phyloP scores from a whole-genome alignment of 495 filamentous ascomycete species.

The Penicillium lividum region DNA sequence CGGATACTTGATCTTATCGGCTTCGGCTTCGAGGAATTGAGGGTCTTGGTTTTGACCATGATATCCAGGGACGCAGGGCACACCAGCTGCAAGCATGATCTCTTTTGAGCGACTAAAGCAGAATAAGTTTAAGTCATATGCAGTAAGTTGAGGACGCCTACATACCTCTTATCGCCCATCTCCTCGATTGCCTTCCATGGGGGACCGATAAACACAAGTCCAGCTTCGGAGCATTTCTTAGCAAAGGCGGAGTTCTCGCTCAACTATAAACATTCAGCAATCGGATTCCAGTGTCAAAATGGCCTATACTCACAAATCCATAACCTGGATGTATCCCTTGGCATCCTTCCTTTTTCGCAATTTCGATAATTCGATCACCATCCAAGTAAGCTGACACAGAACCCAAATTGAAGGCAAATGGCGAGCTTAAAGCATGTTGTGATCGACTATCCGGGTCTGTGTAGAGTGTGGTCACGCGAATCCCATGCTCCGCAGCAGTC shows the following conservation, averaged over 20 bases:
- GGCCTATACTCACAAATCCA: slow-evolving; percentile 70
- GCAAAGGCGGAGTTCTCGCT: slow-evolving; percentile 95
- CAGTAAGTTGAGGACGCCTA: not conserved
- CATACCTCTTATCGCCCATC: slow-evolving; percentile 92
- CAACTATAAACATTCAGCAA: slow-evolving; percentile 34
- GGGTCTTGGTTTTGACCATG: slow-evolving; percentile 84
- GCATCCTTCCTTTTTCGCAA: slow-evolving; percentile 82
- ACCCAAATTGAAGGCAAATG: slow-evolving; percentile 79
- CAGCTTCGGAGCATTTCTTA: slow-evolving; percentile 82
- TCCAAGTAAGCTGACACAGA: slow-evolving; percentile 84
- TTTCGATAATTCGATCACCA: slow-evolving; percentile 83
- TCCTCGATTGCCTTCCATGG: slow-evolving; percentile 91
- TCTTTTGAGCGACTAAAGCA: slow-evolving; percentile 71
- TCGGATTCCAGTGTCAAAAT: not conserved
- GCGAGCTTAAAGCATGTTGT: slow-evolving; percentile 85
- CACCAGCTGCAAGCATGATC: slow-evolving; percentile 91
- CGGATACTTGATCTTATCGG: slow-evolving; percentile 81
- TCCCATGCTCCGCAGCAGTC: slow-evolving; percentile 84
- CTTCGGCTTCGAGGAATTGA: slow-evolving; percentile 67
- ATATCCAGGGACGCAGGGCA: slow-evolving; percentile 95
- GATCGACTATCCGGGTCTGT: slow-evolving; percentile 86
- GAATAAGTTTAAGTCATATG: not conserved
- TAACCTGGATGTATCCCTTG: slow-evolving; percentile 94
- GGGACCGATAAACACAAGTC: slow-evolving; percentile 92
- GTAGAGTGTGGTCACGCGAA: slow-evolving; percentile 91